Evolutionary conservation across 192 early-diverging fungal genomes (phyloP).

Genomic region (Coemansia sp.): DNA sequence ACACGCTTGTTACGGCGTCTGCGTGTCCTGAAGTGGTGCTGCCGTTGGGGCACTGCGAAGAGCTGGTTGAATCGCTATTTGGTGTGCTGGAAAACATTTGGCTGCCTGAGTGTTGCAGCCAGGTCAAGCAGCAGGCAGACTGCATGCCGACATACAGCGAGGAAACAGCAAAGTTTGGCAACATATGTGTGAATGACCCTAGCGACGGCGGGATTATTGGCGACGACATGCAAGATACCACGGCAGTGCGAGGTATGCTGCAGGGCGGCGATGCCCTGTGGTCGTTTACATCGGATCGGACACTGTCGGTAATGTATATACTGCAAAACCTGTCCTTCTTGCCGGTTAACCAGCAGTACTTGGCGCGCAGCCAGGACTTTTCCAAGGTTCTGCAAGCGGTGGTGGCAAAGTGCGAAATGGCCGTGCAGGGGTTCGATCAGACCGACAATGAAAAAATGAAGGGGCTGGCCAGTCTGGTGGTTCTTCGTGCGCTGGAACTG

Average conservation of each 20-base stretch:
- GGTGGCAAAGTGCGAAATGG: constrained; percentile 18
- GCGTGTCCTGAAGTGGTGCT: constrained; percentile 54
- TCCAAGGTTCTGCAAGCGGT: constrained; percentile 17
- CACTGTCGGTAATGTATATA: constrained; percentile 37
- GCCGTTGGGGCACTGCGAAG: constrained; percentile 60
- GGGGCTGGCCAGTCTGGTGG: constrained; percentile 17
- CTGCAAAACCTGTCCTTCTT: constrained; percentile 49
- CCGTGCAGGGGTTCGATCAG: constrained; percentile 8
- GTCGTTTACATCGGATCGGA: constrained; percentile 50
- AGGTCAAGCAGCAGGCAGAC: not conserved
- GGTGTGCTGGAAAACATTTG: constrained; percentile 56
- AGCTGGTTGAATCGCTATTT: constrained; percentile 64
- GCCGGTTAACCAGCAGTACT: constrained; percentile 41
- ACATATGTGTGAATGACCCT: constrained; percentile 11
- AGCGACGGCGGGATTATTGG: constrained; percentile 29
- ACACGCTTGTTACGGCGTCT: constrained; percentile 63
- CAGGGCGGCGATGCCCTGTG: constrained; percentile 39
- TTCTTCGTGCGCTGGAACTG: constrained; percentile 44
- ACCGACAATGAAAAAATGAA: not conserved
- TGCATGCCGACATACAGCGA: constrained; percentile 24
- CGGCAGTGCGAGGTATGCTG: constrained; percentile 36
- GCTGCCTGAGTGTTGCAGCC: not conserved
- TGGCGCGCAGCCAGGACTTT: constrained; percentile 41
- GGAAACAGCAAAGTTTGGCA: constrained; percentile 27
- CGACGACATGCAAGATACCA: constrained; percentile 43